These are phyloP conservation scores for Cyclostephanos invisitatus DNA, from an alignment of 108 stramenopile species.

Conservation along the genomic window DNA sequence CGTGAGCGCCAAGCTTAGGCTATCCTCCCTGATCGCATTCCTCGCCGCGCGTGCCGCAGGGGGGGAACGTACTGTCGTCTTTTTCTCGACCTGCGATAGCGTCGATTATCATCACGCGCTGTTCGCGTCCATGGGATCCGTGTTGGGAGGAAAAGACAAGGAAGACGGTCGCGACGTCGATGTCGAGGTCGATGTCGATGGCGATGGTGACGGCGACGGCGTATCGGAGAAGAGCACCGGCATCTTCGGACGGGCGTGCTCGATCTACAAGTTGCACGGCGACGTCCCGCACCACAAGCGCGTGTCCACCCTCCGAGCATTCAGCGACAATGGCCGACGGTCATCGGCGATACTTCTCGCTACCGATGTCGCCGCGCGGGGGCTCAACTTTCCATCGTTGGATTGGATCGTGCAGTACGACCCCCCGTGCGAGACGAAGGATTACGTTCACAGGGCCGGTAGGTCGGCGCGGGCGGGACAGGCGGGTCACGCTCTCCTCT, in stretches of 20 bases:
- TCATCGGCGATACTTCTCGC: slow-evolving; percentile 64
- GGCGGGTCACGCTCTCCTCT: slow-evolving; percentile 83
- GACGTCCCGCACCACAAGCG: slow-evolving; percentile 81
- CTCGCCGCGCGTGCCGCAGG: slow-evolving; percentile 68
- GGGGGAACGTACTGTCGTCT: slow-evolving; percentile 86
- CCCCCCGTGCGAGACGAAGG: slow-evolving; percentile 87
- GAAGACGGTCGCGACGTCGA: slow-evolving; percentile 3
- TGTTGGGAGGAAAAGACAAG: slow-evolving; percentile 37
- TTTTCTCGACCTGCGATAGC: slow-evolving; percentile 94
- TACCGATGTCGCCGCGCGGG: slow-evolving; percentile 95
- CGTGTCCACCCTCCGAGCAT: slow-evolving; percentile 57
- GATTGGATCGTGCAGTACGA: slow-evolving; percentile 96
- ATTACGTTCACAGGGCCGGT: slow-evolving; percentile 91
- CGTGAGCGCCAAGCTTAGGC: slow-evolving; percentile 89
- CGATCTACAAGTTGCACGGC: slow-evolving; percentile 83
- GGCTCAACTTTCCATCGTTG: slow-evolving; percentile 81
- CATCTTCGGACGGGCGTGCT: slow-evolving; percentile 44
- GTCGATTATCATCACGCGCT: slow-evolving; percentile 91
- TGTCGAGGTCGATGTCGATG: not conserved
- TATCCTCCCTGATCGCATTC: slow-evolving; percentile 86
- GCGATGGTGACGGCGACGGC: not conserved
- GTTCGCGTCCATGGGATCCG: slow-evolving; percentile 57
- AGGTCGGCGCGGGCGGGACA: slow-evolving; percentile 88
- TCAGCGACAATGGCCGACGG: slow-evolving; percentile 29
- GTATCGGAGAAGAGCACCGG: too few species aligned